A percentile compares a stretch with the other conserved stretches of the same genome.
phyloP scores from a whole-genome alignment of 2,329 filamentous ascomycete genomes.

The Rhinocladiella similis region DNA sequence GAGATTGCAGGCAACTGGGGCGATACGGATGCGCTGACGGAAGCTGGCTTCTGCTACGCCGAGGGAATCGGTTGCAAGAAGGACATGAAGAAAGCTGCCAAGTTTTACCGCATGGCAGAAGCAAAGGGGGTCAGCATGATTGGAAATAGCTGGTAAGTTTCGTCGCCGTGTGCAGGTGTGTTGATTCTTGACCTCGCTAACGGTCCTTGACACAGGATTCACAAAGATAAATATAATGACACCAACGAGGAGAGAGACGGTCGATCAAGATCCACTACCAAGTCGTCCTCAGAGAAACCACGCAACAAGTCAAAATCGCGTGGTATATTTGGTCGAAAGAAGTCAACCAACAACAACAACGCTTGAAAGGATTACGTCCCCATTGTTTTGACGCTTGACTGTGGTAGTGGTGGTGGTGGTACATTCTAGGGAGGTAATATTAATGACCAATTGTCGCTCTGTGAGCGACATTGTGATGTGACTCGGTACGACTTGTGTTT shows the following conservation, averaged over 20 bases:
- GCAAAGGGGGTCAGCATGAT: slow-evolving; percentile 96
- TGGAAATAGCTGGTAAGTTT: slow-evolving; percentile 88
- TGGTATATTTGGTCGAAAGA: slow-evolving; percentile 24
- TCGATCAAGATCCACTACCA: slow-evolving; percentile 12
- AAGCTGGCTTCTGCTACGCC: slow-evolving; percentile 94
- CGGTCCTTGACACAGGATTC: slow-evolving; percentile 21
- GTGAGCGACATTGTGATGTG: no score
- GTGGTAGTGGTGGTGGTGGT: no score
- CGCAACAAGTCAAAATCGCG: slow-evolving; percentile 26
- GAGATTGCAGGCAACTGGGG: slow-evolving; percentile 96
- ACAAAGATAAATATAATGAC: slow-evolving; percentile 31
- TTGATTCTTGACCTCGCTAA: neutral
- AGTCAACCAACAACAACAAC: no score
- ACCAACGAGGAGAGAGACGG: slow-evolving; percentile 14
- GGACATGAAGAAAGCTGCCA: slow-evolving; percentile 89
- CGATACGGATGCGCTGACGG: slow-evolving; percentile 87
- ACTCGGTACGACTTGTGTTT: no score
- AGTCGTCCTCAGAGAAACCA: slow-evolving; percentile 17
- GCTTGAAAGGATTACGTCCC: neutral
- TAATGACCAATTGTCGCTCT: neutral
- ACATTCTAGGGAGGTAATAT: neutral
- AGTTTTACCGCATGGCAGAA: slow-evolving; percentile 86
- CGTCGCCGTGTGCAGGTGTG: neutral
- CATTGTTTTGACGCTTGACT: no score
- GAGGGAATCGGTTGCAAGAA: slow-evolving; percentile 94